A percentile compares a stretch with the other conserved stretches of the same genome.
These are phyloP conservation scores for Pichia cephalocereana DNA, from an alignment of 805 yeast genomes.

Conservation along the genomic window DNA sequence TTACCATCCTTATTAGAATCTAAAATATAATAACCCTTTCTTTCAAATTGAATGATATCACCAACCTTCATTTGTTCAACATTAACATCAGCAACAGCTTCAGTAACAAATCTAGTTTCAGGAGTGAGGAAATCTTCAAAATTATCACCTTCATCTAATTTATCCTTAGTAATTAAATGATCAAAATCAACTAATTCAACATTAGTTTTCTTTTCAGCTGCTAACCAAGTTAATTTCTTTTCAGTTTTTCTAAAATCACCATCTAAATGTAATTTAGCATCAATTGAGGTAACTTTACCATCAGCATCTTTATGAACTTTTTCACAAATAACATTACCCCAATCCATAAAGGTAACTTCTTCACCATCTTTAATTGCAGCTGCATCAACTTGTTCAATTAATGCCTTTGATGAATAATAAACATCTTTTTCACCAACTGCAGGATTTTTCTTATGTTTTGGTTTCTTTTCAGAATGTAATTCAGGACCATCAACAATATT, in stretches of 20 bases:
- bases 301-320: constrained; percentile 55
- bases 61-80: constrained; percentile 71
- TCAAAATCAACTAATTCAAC: constrained; percentile 87
- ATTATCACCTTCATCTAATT: constrained; percentile 88
- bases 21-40: constrained; percentile 91
- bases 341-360: constrained; percentile 96
- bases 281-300: constrained; percentile 48
- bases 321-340: constrained; percentile 89
- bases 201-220: constrained; percentile 61
- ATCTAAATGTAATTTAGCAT: constrained; percentile 76
- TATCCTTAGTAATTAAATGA: constrained; percentile 90
- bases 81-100: constrained; percentile 74
- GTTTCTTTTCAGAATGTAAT: constrained; percentile 60
- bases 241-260: constrained; percentile 97
- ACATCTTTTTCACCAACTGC: constrained; percentile 82
- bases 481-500: constrained; percentile 62
- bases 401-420: constrained; percentile 48
- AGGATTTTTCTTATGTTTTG: constrained; percentile 93
- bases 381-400: constrained; percentile 84
- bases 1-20: constrained; percentile 55
- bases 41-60: constrained; percentile 87
- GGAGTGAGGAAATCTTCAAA: constrained; percentile 88
- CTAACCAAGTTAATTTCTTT: constrained; percentile 92
- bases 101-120: constrained; percentile 71
- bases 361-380: constrained; percentile 62